These are phyloP conservation scores for Gastrolobium bilobum DNA, from an alignment of 306 rosid species.

Conservation along the genomic window DNA sequence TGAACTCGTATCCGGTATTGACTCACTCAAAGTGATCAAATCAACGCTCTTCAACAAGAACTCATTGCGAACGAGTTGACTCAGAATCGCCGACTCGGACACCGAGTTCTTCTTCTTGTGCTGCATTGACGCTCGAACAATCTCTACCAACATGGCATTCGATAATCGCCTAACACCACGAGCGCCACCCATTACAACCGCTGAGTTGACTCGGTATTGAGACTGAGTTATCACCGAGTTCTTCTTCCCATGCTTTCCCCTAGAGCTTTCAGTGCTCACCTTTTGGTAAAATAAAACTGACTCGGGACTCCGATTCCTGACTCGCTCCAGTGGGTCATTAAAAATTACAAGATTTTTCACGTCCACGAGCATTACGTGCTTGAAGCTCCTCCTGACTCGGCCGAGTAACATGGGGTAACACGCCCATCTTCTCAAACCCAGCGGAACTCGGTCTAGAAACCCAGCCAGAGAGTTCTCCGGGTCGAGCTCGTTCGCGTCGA, in stretches of 20 bases:
- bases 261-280: not conserved
- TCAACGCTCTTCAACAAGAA: conserved; percentile 55
- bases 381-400: conserved; percentile 71
- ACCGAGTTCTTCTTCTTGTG: conserved; percentile 60
- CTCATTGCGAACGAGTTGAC: conserved; percentile 59
- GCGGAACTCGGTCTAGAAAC: conserved; percentile 62
- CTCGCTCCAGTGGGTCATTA: conserved; percentile 65
- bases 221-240: conserved; percentile 57
- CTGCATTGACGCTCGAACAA: conserved; percentile 60
- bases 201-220: conserved; percentile 56
- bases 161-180: conserved; percentile 72
- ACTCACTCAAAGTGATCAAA: conserved; percentile 56
- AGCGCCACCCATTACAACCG: conserved; percentile 66
- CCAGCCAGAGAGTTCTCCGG: conserved; percentile 81
- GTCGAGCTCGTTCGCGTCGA: conserved; percentile 72
- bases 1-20: conserved; percentile 60
- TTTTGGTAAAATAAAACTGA: conserved; percentile 52
- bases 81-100: conserved; percentile 63
- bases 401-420: conserved; percentile 82
- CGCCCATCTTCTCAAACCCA: conserved; percentile 76
- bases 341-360: conserved; percentile 56
- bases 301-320: conserved; percentile 60
- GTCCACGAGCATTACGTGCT: conserved; percentile 69
- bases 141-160: conserved; percentile 56
- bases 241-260: conserved; percentile 53